Conservation (phyloP, 1,284 basidiomycete species). For the Heterobasidion annosum region DNA sequence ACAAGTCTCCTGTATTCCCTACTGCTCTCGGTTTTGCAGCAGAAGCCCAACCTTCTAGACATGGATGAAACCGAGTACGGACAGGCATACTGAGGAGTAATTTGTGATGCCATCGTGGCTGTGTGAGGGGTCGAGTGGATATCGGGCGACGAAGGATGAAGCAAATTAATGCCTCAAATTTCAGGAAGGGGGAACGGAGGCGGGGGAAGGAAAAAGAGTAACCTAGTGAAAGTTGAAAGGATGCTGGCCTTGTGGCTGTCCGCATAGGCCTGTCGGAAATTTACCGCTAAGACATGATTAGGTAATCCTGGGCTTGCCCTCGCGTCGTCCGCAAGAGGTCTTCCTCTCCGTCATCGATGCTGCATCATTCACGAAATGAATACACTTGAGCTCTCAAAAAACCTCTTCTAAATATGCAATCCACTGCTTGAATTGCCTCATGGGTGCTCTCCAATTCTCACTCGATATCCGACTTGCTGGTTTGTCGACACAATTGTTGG, state of each 20-base stretch:
- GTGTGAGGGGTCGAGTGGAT: constrained; percentile 16
- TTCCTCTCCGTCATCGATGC: too few species aligned
- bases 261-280: not conserved
- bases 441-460: too few species aligned
- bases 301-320: too few species aligned
- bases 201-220: not conserved
- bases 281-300: too few species aligned
- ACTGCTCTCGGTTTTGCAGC: not conserved
- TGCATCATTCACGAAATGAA: too few species aligned
- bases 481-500: too few species aligned
- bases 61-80: constrained; percentile 23
- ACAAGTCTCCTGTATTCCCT: not conserved
- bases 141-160: constrained; percentile 38
- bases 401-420: too few species aligned
- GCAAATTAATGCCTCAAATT: constrained; percentile 37
- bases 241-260: not conserved
- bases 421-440: too few species aligned
- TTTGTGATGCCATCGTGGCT: constrained; percentile 48
- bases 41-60: constrained; percentile 6
- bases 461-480: too few species aligned
- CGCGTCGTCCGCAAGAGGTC: too few species aligned
- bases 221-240: not conserved
- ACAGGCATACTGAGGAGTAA: constrained; percentile 77
- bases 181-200: not conserved
- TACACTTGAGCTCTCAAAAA: too few species aligned